Percentiles rank a stretch among this genome's conserved stretches.
Conservation (phyloP, 2,329 filamentous ascomycete genomes). For the Mariannaea elegans region DNA sequence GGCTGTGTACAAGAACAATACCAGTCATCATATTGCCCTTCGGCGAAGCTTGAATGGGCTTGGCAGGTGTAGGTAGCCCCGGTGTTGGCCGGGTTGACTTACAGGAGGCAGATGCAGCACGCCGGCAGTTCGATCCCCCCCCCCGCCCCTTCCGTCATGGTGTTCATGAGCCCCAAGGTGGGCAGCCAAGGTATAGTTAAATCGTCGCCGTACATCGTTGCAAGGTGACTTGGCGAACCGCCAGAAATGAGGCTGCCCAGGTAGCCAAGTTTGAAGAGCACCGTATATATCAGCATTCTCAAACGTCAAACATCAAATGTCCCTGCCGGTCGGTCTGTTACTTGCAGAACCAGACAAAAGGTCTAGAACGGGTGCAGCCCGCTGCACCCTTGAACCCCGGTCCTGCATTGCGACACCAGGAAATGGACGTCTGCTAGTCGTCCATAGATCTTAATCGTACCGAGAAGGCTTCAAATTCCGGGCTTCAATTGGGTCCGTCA, state of each 20-base stretch:
- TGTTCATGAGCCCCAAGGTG: conserved; percentile 4
- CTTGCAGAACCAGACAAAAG: no score
- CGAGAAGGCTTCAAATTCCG: background rate
- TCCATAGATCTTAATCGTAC: background rate
- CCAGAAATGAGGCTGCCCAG: background rate
- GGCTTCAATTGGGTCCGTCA: background rate
- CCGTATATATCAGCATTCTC: no score
- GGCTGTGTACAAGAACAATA: no score
- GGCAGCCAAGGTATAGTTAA: background rate
- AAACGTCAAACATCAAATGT: no score
- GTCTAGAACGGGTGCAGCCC: no score
- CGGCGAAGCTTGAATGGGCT: background rate
- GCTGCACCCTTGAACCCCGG: no score
- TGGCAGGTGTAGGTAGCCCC: background rate
- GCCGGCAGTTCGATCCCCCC: conserved; percentile 2
- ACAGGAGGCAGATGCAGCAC: background rate
- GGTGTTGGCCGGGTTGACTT: conserved; percentile 5
- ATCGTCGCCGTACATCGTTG: background rate
- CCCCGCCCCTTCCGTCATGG: conserved; percentile 1
- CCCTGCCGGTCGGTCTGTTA: no score
- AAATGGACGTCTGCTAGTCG: background rate
- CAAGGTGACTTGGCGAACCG: background rate
- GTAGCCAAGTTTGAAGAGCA: background rate
- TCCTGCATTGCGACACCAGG: conserved; percentile 4
- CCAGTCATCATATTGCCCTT: conserved; percentile 9